These are phyloP conservation scores for Sporisorium graminicola DNA, from an alignment of 1,284 basidiomycete species.

Conservation along the genomic window DNA sequence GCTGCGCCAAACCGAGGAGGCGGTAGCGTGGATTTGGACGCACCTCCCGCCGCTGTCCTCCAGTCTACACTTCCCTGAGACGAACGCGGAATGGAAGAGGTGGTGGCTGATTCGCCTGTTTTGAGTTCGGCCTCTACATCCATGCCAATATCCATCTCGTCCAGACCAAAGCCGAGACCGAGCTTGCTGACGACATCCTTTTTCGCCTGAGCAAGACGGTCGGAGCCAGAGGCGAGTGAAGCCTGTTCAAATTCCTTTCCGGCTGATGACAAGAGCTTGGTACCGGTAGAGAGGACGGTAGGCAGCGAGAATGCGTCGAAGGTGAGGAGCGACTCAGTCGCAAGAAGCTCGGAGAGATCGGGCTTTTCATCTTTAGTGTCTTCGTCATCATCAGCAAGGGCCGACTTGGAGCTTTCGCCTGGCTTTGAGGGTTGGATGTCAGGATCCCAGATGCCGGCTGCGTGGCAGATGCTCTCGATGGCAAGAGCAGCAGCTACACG, in stretches of 20 bases:
- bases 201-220: slow-evolving; percentile 83
- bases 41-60: slow-evolving; percentile 45
- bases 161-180: slow-evolving; percentile 77
- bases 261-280: slow-evolving; percentile 83
- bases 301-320: slow-evolving; percentile 75
- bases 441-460: slow-evolving; percentile 81
- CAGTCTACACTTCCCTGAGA: slow-evolving; percentile 44
- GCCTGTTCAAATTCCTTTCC: slow-evolving; percentile 81
- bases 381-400: slow-evolving; percentile 17
- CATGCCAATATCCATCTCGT: slow-evolving; percentile 77
- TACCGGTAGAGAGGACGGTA: slow-evolving; percentile 80
- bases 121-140: slow-evolving; percentile 69
- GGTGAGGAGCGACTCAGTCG: slow-evolving; percentile 46
- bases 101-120: slow-evolving; percentile 17
- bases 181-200: slow-evolving; percentile 76
- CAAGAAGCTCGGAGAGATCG: slow-evolving; percentile 23
- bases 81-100: slow-evolving; percentile 17
- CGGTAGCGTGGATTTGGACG: slow-evolving; percentile 32
- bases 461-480: slow-evolving; percentile 84
- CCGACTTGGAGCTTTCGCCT: slow-evolving; percentile 43
- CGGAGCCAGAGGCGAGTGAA: slow-evolving; percentile 60
- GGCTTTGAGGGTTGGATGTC: slow-evolving; percentile 45
- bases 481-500: slow-evolving; percentile 85
- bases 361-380: slow-evolving; percentile 36
- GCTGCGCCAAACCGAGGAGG: slow-evolving; percentile 32